Percentiles rank a stretch among this genome's conserved stretches.
These are phyloP conservation scores for Rhizopus delemar DNA, from an alignment of 371 early-diverging fungal species.

Conservation along the genomic window DNA sequence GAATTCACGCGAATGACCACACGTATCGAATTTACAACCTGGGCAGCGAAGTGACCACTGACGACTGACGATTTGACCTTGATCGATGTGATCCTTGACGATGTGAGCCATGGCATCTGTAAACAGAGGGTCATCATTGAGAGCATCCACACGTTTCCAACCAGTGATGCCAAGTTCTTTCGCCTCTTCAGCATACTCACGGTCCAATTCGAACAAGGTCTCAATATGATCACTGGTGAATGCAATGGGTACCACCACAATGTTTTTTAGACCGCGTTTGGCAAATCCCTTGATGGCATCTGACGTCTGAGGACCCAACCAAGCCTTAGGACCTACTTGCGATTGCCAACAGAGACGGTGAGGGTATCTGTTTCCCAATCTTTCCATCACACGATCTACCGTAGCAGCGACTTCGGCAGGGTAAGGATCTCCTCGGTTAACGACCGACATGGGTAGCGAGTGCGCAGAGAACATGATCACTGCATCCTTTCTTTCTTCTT, in stretches of 20 bases:
- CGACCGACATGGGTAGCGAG: constrained; percentile 91
- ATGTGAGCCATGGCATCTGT: constrained; percentile 87
- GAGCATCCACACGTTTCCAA: constrained; percentile 83
- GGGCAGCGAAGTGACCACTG: constrained; percentile 86
- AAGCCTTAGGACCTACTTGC: constrained; percentile 91
- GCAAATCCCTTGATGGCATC: constrained; percentile 79
- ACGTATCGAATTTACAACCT: constrained; percentile 73
- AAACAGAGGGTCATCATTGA: constrained; percentile 89
- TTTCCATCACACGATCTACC: constrained; percentile 80
- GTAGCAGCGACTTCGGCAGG: constrained; percentile 92
- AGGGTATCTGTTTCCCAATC: constrained; percentile 73
- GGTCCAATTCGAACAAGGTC: constrained; percentile 93
- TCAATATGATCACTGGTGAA: constrained; percentile 97
- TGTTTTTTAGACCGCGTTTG: constrained; percentile 72
- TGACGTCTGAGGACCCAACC: constrained; percentile 92
- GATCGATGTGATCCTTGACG: constrained; percentile 76
- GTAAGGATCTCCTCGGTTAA: constrained; percentile 91
- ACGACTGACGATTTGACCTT: constrained; percentile 49
- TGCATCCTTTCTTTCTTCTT: constrained; percentile 66
- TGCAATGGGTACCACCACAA: constrained; percentile 89
- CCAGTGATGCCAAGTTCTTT: constrained; percentile 79
- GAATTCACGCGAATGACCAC: constrained; percentile 69
- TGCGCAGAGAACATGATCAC: constrained; percentile 94
- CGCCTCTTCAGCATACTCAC: constrained; percentile 89
- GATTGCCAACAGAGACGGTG: constrained; percentile 96